Percentiles rank a stretch among this genome's conserved stretches.
Conservation (phyloP, 2,329 filamentous ascomycete genomes). For the Lanzia echinophila region DNA sequence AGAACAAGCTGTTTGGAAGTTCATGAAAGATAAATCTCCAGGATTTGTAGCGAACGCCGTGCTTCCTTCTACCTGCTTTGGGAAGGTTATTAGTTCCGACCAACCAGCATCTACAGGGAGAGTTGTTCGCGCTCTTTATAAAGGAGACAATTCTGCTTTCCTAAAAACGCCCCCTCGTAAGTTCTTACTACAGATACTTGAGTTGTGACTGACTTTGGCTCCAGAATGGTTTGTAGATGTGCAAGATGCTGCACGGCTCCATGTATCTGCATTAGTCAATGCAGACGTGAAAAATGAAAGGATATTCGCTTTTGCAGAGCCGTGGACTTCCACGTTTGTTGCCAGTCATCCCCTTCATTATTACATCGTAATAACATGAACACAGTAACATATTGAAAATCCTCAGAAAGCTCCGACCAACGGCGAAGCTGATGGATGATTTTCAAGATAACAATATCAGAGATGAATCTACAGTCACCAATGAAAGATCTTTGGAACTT, state of each 20-base stretch:
- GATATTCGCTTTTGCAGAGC: conserved; percentile 25
- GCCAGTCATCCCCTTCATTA: neutral
- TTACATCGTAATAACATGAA: neutral
- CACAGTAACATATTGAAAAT: conserved; percentile 17
- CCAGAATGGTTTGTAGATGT: conserved; percentile 31
- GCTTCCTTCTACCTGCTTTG: conserved; percentile 16
- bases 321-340: conserved; percentile 12
- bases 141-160: conserved; percentile 12
- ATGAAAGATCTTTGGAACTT: conserved; percentile 15
- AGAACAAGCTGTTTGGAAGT: conserved; percentile 36
- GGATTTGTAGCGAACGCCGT: conserved; percentile 27
- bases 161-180: neutral
- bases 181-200: neutral
- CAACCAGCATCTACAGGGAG: conserved; percentile 20
- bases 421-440: conserved; percentile 21
- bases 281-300: conserved; percentile 24
- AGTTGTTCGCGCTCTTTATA: conserved; percentile 18
- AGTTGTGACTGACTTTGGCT: neutral
- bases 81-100: conserved; percentile 12
- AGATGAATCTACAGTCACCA: conserved; percentile 19
- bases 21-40: conserved; percentile 29
- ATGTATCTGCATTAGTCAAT: conserved; percentile 27
- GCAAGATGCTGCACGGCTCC: conserved; percentile 26
- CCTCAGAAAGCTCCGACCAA: conserved; percentile 21
- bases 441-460: conserved; percentile 16